Evolutionary conservation across 2,329 filamentous ascomycete genomes (phyloP), one percentile per base, ranked within the genome.

Genomic region (Diaporthe eres): DNA sequence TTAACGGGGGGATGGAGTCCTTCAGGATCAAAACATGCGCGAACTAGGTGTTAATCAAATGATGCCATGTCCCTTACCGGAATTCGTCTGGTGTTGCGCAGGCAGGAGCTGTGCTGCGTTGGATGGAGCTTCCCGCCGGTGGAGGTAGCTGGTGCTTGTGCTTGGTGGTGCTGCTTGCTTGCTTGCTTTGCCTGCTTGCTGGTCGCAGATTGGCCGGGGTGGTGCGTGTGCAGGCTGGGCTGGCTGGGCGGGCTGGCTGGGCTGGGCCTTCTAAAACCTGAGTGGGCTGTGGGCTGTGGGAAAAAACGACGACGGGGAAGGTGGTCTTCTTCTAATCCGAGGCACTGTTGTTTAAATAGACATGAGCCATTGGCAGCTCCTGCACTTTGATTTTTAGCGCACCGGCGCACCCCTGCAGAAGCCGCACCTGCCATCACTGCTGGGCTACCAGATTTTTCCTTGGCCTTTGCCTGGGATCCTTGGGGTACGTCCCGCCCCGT

Each of bases 291-390:
- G 73, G 58, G 65, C 55, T 65, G 75, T 76, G 75, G 67, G 75
- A 76, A 71, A 76, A 76, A 74, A 65, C 75, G 71, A 73, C 72
- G 55, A 65, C 71, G 74, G 72, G 75, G 72, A 70, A 73, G 75
- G 72, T 70, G 72, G 75, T 71, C 75, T 76, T 74, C 72, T 74
- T 76, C 65, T 70, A 70, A 76, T 76, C 75, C 72, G 58, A 76
- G 75, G 75, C 71, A 63, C 70, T 68, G 71, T 71, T 76, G 70
- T 76, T 76, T 76, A 74, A 74, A 76, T 76, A 76, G 73, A 74
- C 75, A 58, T 65, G 72, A 68, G 75, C 57, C 75, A 71, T 49
- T 76, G 75, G 57, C 68, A 31, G 72, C 49, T 42, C 58, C 39
- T 44, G 37, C 39, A 37, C 74, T 76, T 68, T 60, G 55, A 39